Evolutionary conservation across 768 basidiomycete species (phyloP), one percentile per base, ranked within the genome.

Genomic region (Suillus variegatus): DNA sequence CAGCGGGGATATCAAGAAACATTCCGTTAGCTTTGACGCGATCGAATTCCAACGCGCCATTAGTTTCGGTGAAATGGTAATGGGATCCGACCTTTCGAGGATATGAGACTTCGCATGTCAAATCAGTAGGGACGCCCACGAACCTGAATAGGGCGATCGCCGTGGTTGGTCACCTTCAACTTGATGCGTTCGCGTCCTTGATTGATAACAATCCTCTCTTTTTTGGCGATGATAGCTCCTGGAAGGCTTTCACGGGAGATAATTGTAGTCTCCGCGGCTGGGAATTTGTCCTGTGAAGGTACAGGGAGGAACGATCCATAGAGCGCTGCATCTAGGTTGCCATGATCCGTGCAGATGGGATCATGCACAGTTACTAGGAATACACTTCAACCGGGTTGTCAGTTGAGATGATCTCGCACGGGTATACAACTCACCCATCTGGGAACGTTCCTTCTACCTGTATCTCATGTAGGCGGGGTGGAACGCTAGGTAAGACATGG

Each of bases 281-380:
- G 88, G 80, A 99, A 99, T 2, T 80, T 65, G 64, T 85, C 80
- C 13, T 85, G 75, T 0, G 85, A 74, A 0, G 96, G 97, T 3
- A 91, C 74, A 4, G 97, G 97, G 0, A 98, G 81, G 80, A 98
- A 98, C 0, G 95, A 96, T 12, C 95, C 95, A 67, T 95, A 94
- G n/a, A 99, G 82, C 0, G 97, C 96, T n/a, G 89, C 86, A 5
- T 79, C 79, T 22, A 98, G 79, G 72, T 96, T 80, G 0, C 95
- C 94, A 47, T 84, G 77, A 65, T 94, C 88, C 0, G 94, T 89
- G 74, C 91, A 94, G 67, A 99, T 90, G 22, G 97, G 97, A 70
- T 97, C 91, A 72, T 98, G 96, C 1, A 99, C 94, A 0, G 97
- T 97, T 44, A 99, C 96, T n/a, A 99, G 85, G 79, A 99, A 99